Evolutionary conservation across 202 grass and related monocot genomes (phyloP).

Genomic region (Setaria italica): DNA sequence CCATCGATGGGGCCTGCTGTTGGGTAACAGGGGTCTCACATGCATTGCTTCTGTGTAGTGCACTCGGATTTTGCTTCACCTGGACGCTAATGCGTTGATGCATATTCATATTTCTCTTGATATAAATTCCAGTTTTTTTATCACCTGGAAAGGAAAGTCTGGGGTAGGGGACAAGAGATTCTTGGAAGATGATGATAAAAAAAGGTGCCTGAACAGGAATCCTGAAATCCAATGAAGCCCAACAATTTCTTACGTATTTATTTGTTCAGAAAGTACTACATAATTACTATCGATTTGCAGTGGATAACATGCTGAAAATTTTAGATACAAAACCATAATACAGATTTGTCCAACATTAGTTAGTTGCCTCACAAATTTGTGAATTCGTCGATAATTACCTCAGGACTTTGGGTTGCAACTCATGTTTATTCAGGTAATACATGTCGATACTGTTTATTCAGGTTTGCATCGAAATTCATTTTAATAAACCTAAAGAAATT

Average conservation of each 20-base stretch:
- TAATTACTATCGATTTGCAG: not conserved
- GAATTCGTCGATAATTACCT: no score
- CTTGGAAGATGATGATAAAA: no score
- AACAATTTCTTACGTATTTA: not conserved
- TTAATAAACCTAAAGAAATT: no score
- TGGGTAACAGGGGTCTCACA: not conserved
- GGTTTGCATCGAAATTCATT: no score
- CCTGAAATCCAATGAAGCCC: not conserved
- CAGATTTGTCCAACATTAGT: no score
- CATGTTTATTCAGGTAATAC: no score
- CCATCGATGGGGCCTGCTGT: not conserved
- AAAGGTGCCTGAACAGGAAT: no score
- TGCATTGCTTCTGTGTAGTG: slow-evolving; percentile 21
- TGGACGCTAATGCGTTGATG: slow-evolving; percentile 14
- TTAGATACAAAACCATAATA: not conserved
- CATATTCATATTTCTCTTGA: not conserved
- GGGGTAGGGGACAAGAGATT: not conserved
- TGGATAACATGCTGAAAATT: not conserved
- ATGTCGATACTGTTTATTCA: no score
- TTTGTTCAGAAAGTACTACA: not conserved
- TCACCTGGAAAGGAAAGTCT: not conserved
- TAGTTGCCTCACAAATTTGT: no score
- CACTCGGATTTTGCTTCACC: slow-evolving; percentile 14
- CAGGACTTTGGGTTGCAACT: no score
- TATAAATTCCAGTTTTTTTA: not conserved